phyloP scores from a whole-genome alignment of 169 alveolate species.

The Plasmodium reichenowi region DNA sequence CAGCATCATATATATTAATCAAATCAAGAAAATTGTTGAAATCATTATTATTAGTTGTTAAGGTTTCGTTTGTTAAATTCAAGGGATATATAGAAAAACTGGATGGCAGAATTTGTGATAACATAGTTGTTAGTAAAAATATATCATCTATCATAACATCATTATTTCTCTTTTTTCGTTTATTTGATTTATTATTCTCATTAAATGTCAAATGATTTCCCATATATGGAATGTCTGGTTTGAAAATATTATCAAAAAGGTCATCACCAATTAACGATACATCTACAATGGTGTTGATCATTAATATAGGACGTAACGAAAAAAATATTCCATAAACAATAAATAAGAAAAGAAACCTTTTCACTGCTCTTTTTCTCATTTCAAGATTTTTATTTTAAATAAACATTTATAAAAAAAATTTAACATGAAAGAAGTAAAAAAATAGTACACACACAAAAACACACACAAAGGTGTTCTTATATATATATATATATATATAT shows the following conservation, averaged over 20 bases:
- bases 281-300: conserved; percentile 18
- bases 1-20: conserved; percentile 48
- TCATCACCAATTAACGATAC: conserved; percentile 26
- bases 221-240: conserved; percentile 42
- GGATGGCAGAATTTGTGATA: conserved; percentile 54
- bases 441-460: background rate
- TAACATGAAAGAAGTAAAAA: too few relatives aligned
- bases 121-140: conserved; percentile 46
- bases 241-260: conserved; percentile 26
- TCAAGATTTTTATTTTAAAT: background rate
- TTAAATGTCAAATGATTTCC: conserved; percentile 50
- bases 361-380: conserved; percentile 16
- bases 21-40: conserved; percentile 39
- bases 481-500: background rate
- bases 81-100: conserved; percentile 52
- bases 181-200: conserved; percentile 50
- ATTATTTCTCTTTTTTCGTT: conserved; percentile 38
- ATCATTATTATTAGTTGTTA: conserved; percentile 14
- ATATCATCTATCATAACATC: conserved; percentile 39
- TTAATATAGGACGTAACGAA: conserved; percentile 12
- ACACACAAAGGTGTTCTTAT: conserved; percentile 1
- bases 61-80: conserved; percentile 12
- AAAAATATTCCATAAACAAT: conserved; percentile 18
- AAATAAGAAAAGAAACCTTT: conserved; percentile 16
- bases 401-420: background rate